Conservation (phyloP, 345 rosid genomes). For the Reutealis trisperma region DNA sequence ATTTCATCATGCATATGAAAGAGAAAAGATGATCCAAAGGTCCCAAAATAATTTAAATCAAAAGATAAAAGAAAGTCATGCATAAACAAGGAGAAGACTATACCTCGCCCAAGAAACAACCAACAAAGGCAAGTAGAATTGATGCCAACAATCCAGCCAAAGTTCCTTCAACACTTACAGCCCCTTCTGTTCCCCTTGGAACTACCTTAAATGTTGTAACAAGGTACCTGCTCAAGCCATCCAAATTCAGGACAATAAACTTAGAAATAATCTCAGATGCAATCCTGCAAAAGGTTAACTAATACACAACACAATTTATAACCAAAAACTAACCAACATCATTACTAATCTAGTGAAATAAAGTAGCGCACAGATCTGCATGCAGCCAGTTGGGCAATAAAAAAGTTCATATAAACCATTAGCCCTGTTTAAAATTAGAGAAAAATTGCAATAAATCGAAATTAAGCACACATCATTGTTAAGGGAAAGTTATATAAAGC, state of each 20-base stretch:
- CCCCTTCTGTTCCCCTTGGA: conserved; percentile 98
- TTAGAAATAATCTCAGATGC: neutral
- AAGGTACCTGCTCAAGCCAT: conserved; percentile 57
- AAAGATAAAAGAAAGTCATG: neutral
- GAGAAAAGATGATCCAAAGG: neutral
- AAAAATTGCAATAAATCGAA: no score
- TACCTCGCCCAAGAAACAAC: conserved; percentile 76
- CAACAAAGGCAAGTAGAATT: conserved; percentile 61
- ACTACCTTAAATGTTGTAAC: conserved; percentile 84
- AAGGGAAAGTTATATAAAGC: no score
- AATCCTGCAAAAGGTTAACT: neutral
- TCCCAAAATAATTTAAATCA: neutral
- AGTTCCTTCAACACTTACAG: conserved; percentile 94
- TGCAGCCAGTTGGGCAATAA: no score
- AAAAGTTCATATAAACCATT: no score
- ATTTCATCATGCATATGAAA: neutral
- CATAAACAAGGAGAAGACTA: conserved; percentile 6
- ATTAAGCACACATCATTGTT: no score
- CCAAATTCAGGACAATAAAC: conserved; percentile 2
- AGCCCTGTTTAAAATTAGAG: no score
- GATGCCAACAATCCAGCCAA: conserved; percentile 85
- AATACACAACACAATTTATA: no score
- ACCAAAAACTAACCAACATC: neutral
- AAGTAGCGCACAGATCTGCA: no score
- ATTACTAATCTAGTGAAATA: no score